These are phyloP conservation scores for Carpinus viminea DNA, from an alignment of 306 rosid species.

Conservation along the genomic window DNA sequence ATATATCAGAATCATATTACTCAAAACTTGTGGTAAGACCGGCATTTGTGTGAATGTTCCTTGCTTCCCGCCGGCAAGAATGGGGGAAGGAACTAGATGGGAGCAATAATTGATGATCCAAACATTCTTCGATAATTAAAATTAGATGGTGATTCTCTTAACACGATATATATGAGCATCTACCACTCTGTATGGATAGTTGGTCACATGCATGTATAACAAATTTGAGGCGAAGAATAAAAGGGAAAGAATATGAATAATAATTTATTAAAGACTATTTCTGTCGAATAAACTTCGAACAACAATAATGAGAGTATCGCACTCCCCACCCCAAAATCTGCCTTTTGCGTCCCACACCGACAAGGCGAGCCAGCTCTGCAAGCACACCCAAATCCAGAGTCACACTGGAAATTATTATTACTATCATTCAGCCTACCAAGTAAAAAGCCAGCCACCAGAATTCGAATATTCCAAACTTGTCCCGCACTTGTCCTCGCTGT, in stretches of 20 bases:
- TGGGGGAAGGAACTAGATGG: too few relatives aligned
- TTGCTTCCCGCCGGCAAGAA: too few relatives aligned
- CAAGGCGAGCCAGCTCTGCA: conserved; percentile 34
- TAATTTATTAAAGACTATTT: conserved; percentile 18
- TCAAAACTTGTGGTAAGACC: too few relatives aligned
- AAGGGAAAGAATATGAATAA: background rate
- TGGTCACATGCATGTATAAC: background rate
- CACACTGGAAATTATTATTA: background rate
- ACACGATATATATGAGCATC: too few relatives aligned
- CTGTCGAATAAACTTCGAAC: conserved; percentile 11
- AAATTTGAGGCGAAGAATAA: background rate
- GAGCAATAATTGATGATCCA: too few relatives aligned
- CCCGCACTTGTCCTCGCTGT: background rate
- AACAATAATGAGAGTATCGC: conserved; percentile 9
- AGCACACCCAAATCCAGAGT: background rate
- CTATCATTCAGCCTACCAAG: conserved; percentile 24
- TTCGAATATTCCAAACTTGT: conserved; percentile 31
- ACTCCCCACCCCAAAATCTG: conserved; percentile 17
- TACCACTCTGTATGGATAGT: too few relatives aligned
- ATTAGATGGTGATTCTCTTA: too few relatives aligned
- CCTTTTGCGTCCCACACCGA: conserved; percentile 30
- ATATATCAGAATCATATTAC: too few relatives aligned
- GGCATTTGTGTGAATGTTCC: too few relatives aligned
- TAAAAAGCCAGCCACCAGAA: conserved; percentile 11
- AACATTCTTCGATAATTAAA: too few relatives aligned